Percentiles rank a stretch among this genome's conserved stretches.
Conservation (phyloP, 108 stramenopile genomes). For the Parmales sp. region DNA sequence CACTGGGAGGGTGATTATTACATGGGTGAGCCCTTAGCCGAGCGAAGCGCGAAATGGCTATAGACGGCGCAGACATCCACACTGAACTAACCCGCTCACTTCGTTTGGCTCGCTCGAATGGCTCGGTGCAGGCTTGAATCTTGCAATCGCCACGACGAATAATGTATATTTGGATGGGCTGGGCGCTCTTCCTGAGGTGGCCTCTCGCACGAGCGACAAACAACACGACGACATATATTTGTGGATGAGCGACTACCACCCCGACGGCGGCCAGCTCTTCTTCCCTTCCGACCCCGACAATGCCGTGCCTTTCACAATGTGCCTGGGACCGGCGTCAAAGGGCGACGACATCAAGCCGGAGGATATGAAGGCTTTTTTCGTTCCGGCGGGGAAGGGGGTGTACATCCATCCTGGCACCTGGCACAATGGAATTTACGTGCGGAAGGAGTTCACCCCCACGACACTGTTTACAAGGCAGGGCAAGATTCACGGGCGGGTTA, state of each 20-base stretch:
- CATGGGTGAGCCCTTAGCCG: background rate
- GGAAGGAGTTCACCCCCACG: background rate
- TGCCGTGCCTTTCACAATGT: background rate
- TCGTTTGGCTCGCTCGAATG: no score
- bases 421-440: slow-evolving; percentile 14
- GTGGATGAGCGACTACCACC: slow-evolving; percentile 16
- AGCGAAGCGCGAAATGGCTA: no score
- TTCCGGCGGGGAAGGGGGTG: slow-evolving; percentile 4
- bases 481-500: slow-evolving; percentile 2
- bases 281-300: no score
- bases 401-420: slow-evolving; percentile 14
- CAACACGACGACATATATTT: background rate
- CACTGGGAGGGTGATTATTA: slow-evolving; percentile 11
- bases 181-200: background rate
- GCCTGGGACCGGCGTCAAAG: background rate
- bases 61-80: no score
- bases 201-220: background rate
- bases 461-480: slow-evolving; percentile 3
- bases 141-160: background rate
- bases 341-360: slow-evolving; percentile 6
- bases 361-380: background rate
- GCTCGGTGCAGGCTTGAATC: no score
- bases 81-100: no score
- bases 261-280: slow-evolving; percentile 14
- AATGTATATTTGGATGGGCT: background rate